phyloP scores from a whole-genome alignment of 75 land plant genomes.

The Selaginella tamariscina region DNA sequence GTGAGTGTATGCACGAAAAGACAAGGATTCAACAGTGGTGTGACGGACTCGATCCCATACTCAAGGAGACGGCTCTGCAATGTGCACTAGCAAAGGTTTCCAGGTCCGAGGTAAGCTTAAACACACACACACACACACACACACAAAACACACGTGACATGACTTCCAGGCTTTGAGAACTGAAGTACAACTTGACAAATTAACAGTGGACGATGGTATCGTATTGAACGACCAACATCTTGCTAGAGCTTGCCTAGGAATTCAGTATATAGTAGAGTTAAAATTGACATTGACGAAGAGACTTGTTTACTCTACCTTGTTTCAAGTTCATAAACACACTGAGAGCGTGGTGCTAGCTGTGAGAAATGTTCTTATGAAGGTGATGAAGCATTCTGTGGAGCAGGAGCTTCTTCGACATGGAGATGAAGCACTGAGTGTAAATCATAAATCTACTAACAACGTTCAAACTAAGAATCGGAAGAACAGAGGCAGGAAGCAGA shows the following conservation, averaged over 20 bases:
- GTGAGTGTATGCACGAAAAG: conserved; percentile 59
- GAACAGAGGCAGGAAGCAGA: conserved; percentile 32
- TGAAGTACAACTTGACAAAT: too few species aligned
- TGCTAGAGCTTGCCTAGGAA: neutral
- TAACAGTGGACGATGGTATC: too few species aligned
- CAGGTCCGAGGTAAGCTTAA: conserved; percentile 53
- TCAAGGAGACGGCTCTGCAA: conserved; percentile 28
- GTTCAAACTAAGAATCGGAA: neutral
- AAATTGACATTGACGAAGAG: neutral
- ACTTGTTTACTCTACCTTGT: conserved; percentile 44
- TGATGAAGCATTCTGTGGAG: conserved; percentile 52
- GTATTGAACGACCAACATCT: neutral
- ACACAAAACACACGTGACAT: too few species aligned
- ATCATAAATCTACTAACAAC: neutral
- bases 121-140: too few species aligned
- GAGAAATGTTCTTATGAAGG: conserved; percentile 38
- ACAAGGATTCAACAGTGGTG: conserved; percentile 84
- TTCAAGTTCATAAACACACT: conserved; percentile 35
- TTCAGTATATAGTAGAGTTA: neutral
- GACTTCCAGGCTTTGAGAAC: too few species aligned
- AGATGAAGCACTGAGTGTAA: conserved; percentile 11
- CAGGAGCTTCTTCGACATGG: conserved; percentile 42
- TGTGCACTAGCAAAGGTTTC: conserved; percentile 42
- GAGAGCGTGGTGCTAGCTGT: conserved; percentile 46
- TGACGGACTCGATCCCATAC: conserved; percentile 31